Evolutionary conservation across 805 yeast genomes (phyloP).

Genomic region (Blastobotrys mokoenaii): DNA sequence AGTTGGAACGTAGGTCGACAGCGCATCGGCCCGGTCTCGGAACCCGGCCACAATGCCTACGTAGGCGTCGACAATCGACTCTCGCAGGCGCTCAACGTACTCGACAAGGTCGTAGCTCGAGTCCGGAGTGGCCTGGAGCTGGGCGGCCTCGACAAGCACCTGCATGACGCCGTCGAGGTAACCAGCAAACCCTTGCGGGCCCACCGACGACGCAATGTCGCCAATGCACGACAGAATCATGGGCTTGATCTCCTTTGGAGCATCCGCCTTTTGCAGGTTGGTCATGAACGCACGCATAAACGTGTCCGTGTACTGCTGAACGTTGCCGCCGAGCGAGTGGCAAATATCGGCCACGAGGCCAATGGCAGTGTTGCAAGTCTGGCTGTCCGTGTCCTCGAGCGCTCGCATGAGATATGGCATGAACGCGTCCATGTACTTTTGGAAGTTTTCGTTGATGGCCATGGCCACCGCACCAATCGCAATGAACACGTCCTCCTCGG

Average conservation of each 20-base stretch:
- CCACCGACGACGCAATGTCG: constrained; percentile 87
- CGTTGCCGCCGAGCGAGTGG: constrained; percentile 70
- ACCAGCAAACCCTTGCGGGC: constrained; percentile 55
- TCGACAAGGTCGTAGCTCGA: constrained; percentile 67
- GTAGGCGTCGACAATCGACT: constrained; percentile 89
- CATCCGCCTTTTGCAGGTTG: constrained; percentile 55
- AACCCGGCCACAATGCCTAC: constrained; percentile 94
- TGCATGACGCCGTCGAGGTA: constrained; percentile 74
- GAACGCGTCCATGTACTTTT: constrained; percentile 70
- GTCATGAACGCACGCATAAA: constrained; percentile 79
- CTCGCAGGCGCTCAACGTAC: constrained; percentile 62
- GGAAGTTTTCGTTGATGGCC: constrained; percentile 63
- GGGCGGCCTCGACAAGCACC: constrained; percentile 39
- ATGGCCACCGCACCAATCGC: constrained; percentile 86
- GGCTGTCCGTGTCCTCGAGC: constrained; percentile 71
- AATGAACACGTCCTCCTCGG: constrained; percentile 91
- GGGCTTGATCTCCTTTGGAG: constrained; percentile 78
- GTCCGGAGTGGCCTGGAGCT: constrained; percentile 33
- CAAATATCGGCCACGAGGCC: constrained; percentile 93
- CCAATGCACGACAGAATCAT: constrained; percentile 89
- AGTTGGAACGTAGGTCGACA: constrained; percentile 57
- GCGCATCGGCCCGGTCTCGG: constrained; percentile 53
- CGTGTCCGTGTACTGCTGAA: constrained; percentile 67
- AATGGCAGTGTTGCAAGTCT: constrained; percentile 81
- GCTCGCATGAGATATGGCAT: constrained; percentile 77